Conservation (phyloP, 257 asterid species). For the Nicotiana tomentosiformis region DNA sequence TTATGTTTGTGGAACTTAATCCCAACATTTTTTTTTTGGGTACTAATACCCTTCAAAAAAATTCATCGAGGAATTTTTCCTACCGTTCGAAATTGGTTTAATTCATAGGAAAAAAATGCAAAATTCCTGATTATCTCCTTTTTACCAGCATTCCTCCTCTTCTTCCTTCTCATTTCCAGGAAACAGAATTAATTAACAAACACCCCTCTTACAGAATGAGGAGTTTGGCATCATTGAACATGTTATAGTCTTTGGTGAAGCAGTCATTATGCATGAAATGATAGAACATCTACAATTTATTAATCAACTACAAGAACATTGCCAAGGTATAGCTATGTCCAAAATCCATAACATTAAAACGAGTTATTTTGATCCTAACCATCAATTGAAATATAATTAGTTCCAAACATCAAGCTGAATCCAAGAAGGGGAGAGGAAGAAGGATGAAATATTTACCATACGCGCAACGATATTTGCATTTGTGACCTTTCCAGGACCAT, state of each 20-base stretch:
- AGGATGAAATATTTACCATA: constrained; percentile 40
- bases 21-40: not conserved
- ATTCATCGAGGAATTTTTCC: not conserved
- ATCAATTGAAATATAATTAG: no score
- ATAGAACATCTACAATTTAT: not conserved
- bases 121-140: not conserved
- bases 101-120: not conserved
- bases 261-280: not conserved
- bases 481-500: constrained; percentile 86
- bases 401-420: no score
- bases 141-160: not conserved
- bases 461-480: constrained; percentile 67
- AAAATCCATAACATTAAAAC: not conserved
- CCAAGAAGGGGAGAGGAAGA: not conserved
- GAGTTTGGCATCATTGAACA: not conserved
- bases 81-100: not conserved
- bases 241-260: not conserved
- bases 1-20: not conserved
- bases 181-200: not conserved
- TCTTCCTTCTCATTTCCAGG: not conserved
- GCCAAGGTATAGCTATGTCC: not conserved
- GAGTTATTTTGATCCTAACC: not conserved
- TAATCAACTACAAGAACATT: not conserved
- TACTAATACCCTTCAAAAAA: not conserved
- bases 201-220: not conserved